Base-by-base conservation (phyloP, 768 basidiomycete species). In the Lentinus tigrinus region DNA sequence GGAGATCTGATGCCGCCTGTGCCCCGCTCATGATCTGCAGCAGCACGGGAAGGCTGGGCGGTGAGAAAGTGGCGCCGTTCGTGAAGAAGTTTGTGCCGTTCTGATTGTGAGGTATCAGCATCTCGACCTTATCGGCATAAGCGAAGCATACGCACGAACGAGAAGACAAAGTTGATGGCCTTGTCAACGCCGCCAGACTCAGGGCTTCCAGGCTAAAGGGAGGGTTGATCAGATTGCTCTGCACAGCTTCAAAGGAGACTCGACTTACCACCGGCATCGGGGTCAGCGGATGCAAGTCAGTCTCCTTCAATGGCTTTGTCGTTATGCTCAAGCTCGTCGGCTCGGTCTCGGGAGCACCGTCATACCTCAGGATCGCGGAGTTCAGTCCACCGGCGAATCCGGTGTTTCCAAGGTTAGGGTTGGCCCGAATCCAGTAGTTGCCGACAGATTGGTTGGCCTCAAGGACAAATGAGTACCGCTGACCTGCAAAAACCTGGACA, bases 11-110 rank as follows among this genome's bases (percentile, higher is more conserved):
- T 0, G 84, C 75, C 14, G 74, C 72, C 40, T 72, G 70, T 8
- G 79, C 79, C 0, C 85, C 85, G 49, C 82, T 84, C 40, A 87
- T 65, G 39, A 85, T 81, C 62, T 87, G 85, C 17, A 85, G 76
- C 8, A 87, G 75, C 9, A 84, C 78, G 0, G 85, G 84, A 0
- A 77, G 69, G 0, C 74, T 73, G 0, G 84, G 83, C 1, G 74
- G 67, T 5, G 60, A 43, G 64, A 73, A 83, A 27, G 67, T 66
- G 43, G 65, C 61, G 17, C 67, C 69, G 51, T 80, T 80, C 37
- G 78, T 63, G 11, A 62, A 63, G 62, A 73, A 78, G n/a, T 61
- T 60, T 9, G 57, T 56, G 38, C 54, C 31, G 62, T 63, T 19
- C 59, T 61, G 49, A 47, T 60, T 64, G 39, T 71, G 6, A 73